phyloP scores from a whole-genome alignment of 805 yeast genomes.

The Myxozyma sirexii region DNA sequence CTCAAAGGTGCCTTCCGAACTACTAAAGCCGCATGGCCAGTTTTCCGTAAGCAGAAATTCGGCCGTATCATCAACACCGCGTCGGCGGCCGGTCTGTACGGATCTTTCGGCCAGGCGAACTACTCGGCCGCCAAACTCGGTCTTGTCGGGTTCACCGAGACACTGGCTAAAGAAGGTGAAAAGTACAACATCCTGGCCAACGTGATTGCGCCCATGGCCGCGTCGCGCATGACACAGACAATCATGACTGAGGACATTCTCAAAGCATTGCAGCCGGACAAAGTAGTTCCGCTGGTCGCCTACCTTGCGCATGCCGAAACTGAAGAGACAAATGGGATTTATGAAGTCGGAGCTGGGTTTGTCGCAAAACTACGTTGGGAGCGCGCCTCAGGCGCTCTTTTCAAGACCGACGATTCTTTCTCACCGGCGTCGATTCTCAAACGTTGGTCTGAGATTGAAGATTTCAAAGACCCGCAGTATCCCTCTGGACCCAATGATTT shows the following conservation, averaged over 20 bases:
- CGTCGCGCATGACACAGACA: slow-evolving; percentile 93
- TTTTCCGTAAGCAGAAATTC: slow-evolving; percentile 76
- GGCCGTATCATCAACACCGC: slow-evolving; percentile 94
- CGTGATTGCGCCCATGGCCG: slow-evolving; percentile 91
- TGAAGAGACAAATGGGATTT: slow-evolving; percentile 71
- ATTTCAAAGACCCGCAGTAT: slow-evolving; percentile 65
- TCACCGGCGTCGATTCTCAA: slow-evolving; percentile 83
- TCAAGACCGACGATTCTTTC: slow-evolving; percentile 73
- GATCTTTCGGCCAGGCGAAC: slow-evolving; percentile 95
- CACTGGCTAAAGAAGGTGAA: slow-evolving; percentile 91
- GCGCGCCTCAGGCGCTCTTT: slow-evolving; percentile 81
- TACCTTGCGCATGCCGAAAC: slow-evolving; percentile 70
- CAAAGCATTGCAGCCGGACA: slow-evolving; percentile 79
- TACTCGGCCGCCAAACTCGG: slow-evolving; percentile 93
- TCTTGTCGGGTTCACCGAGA: slow-evolving; percentile 87
- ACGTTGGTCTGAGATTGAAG: slow-evolving; percentile 63
- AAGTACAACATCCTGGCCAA: slow-evolving; percentile 82
- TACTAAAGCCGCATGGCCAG: slow-evolving; percentile 90
- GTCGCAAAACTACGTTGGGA: slow-evolving; percentile 94
- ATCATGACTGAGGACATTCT: slow-evolving; percentile 83
- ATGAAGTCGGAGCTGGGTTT: slow-evolving; percentile 93
- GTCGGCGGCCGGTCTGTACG: slow-evolving; percentile 95
- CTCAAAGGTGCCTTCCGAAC: slow-evolving; percentile 85
- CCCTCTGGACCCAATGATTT: slow-evolving; percentile 78
- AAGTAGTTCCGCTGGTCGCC: slow-evolving; percentile 88